These are phyloP conservation scores for Coemansia sp. DNA, from an alignment of 192 early-diverging fungal species.

Conservation along the genomic window DNA sequence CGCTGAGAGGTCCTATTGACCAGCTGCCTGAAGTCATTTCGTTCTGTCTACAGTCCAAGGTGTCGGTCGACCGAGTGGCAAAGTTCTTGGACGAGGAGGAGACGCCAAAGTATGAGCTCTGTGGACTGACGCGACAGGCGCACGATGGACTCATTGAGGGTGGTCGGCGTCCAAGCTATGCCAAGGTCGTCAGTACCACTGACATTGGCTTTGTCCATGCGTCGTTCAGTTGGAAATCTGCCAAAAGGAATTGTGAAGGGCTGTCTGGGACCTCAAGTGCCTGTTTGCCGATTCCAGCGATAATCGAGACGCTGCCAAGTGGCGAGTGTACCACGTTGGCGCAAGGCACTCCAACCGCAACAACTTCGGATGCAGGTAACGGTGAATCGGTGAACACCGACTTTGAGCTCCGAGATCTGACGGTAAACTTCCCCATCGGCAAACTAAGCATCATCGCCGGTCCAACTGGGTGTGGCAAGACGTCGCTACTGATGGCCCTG, in stretches of 20 bases:
- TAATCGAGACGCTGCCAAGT: constrained; percentile 14
- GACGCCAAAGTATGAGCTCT: constrained; percentile 52
- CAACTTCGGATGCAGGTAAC: constrained; percentile 65
- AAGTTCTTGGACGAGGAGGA: constrained; percentile 82
- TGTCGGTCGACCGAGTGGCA: constrained; percentile 72
- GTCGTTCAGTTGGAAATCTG: constrained; percentile 66
- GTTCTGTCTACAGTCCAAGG: constrained; percentile 62
- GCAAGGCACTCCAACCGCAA: not conserved
- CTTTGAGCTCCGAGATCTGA: constrained; percentile 71
- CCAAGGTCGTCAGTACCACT: constrained; percentile 40
- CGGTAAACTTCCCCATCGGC: constrained; percentile 68
- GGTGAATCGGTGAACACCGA: constrained; percentile 64
- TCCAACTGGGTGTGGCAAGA: constrained; percentile 77
- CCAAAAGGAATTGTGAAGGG: constrained; percentile 6
- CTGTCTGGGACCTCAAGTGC: not conserved
- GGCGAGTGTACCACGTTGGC: not conserved
- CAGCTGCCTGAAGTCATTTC: constrained; percentile 85
- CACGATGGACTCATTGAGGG: constrained; percentile 22
- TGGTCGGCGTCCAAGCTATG: constrained; percentile 32
- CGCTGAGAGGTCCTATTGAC: constrained; percentile 86
- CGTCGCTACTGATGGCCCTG: constrained; percentile 74
- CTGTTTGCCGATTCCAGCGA: constrained; percentile 3
- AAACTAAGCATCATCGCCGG: constrained; percentile 77
- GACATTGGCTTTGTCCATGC: constrained; percentile 73
- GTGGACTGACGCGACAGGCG: constrained; percentile 13